phyloP scores from a whole-genome alignment of 2,329 filamentous ascomycete species.

The Arthrobotrys pseudoclavata region DNA sequence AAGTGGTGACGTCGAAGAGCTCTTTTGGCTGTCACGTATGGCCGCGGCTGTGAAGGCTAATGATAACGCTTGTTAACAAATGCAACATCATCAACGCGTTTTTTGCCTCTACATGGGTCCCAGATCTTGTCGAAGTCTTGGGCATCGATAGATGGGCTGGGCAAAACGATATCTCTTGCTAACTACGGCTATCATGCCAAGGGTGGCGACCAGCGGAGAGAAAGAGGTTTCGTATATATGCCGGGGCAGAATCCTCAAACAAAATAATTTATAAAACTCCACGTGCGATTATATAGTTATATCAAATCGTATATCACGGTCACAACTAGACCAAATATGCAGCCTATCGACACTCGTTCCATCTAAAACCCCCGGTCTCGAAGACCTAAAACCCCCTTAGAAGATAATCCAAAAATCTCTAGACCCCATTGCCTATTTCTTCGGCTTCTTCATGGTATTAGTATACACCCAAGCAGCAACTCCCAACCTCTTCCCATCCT shows the following conservation, averaged over 20 bases:
- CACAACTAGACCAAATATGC: too few species aligned
- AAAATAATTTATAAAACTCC: too few species aligned
- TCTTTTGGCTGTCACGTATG: background rate
- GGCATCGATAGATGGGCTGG: background rate
- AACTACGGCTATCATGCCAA: background rate
- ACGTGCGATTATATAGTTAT: too few species aligned
- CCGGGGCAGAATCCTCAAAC: too few species aligned
- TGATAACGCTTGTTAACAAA: background rate
- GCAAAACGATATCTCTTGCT: background rate
- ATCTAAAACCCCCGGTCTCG: too few species aligned
- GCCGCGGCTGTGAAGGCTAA: background rate
- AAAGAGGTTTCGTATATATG: too few species aligned
- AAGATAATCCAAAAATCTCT: too few species aligned
- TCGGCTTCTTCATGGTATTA: background rate
- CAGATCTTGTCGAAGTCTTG: too few species aligned
- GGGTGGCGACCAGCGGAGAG: background rate
- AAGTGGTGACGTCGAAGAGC: conserved; percentile 17
- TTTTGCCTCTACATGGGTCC: background rate
- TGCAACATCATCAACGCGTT: conserved; percentile 40
- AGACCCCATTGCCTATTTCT: background rate
- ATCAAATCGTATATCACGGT: too few species aligned
- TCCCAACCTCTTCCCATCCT: background rate
- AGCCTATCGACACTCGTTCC: too few species aligned
- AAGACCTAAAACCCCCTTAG: too few species aligned
- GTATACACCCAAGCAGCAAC: conserved; percentile 14